Base-by-base conservation (phyloP, 2,329 filamentous ascomycete species). In the Penicillium oxalicum region DNA sequence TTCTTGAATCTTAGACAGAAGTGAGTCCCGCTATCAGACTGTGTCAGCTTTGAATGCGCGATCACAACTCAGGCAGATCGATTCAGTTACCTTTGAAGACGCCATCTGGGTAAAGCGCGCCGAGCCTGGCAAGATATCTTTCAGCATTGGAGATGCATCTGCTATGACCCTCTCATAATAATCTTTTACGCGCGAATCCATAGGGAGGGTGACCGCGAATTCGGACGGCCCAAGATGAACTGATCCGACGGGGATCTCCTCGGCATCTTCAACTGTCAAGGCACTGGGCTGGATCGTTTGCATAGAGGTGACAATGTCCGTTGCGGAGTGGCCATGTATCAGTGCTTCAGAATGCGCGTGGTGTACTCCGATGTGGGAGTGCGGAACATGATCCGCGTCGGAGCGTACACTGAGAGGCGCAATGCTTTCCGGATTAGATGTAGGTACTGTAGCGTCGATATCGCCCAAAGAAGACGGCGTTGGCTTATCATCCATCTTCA, bases 181-280 rank as follows among this genome's bases (percentile, higher is more conserved):
- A 51, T 71, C 68, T 43, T 72, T 72, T 3, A 72, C 63, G 33
- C 70, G 63, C 24, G 70, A 69, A 51, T 73, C 70, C 69, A 73
- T 72, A 0, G 70, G 68, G 41, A 73, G 64, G 4, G 68, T 63
- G 6, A 73, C 58, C 13, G 67, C 70, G 52, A 69, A 72, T 50
- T 73, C 70, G 9, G 60, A 64, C 9, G 66, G 62, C 2, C 69
- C 68, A 43, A 73, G 64, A 18, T 60, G 55, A 29, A 71, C 56
- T 18, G 66, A 65, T 7, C 65, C 65, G 13, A 62, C 65, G 11
- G 47, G 34, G n/a, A 44, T 34, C 37, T 65, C 54, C 39, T 66
- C 63, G 8, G 49, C 42, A 35, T 58, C 51, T 6, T 45, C 55
- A 9, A 67, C 61, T 11, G 64, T 63, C 33, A 70, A 60, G 11